Conservation (phyloP, 257 asterid genomes). For the Petunia axillaris region DNA sequence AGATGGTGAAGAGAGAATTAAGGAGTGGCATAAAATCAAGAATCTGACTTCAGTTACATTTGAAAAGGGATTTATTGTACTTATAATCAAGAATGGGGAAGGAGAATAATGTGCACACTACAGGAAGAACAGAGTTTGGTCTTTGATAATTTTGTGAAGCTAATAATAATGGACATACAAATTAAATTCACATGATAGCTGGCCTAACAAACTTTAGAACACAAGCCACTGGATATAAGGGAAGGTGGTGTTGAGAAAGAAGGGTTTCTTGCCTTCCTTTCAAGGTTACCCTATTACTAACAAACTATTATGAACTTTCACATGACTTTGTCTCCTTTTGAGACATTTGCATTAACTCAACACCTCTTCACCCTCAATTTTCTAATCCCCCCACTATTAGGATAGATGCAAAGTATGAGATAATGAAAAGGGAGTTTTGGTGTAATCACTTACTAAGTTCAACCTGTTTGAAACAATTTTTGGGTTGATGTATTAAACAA, state of each 20-base stretch:
- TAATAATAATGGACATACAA: conserved; percentile 12
- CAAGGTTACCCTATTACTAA: conserved; percentile 30
- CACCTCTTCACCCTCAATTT: conserved; percentile 20
- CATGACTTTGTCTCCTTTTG: conserved; percentile 40
- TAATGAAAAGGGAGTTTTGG: background rate
- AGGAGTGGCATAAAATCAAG: background rate
- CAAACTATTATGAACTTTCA: conserved; percentile 40
- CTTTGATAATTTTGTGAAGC: background rate
- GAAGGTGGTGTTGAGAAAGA: conserved; percentile 26
- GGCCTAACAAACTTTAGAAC: conserved; percentile 26
- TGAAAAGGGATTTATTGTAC: too few species aligned
- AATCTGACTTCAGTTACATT: too few species aligned
- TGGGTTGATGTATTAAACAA: background rate
- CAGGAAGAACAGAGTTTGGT: conserved; percentile 4
- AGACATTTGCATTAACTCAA: conserved; percentile 32
- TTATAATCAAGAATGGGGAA: too few species aligned
- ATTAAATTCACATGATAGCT: conserved; percentile 33
- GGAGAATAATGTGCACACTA: background rate
- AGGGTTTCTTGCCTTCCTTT: conserved; percentile 35
- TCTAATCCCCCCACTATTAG: background rate
- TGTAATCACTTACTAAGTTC: background rate
- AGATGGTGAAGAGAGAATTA: background rate
- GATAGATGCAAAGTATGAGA: background rate
- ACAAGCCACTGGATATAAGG: conserved; percentile 24
- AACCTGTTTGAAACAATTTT: background rate